Evolutionary conservation across 2,329 filamentous ascomycete genomes (phyloP).

Genomic region (Dryadomyces quercus-mongolicae): DNA sequence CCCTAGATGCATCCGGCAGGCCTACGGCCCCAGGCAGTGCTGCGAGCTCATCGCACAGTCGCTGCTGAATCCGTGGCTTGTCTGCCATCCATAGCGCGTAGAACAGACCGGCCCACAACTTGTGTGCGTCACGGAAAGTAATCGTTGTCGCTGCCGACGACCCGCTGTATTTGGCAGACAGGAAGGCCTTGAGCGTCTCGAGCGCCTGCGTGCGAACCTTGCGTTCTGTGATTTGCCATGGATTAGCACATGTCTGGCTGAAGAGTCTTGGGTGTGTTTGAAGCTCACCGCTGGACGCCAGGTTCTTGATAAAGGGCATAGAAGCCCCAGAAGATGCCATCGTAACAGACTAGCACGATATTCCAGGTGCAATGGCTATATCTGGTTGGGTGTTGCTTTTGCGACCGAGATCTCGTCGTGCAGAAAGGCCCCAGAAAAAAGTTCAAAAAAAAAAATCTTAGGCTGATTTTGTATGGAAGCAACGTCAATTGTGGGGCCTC

Average conservation of each 20-base stretch:
- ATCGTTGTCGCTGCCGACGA: constrained; percentile 36
- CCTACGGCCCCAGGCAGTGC: constrained; percentile 30
- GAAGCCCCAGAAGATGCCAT: constrained; percentile 18
- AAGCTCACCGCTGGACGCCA: constrained; percentile 67
- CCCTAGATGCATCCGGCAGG: constrained; percentile 37
- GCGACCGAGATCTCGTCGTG: neutral
- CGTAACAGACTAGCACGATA: neutral
- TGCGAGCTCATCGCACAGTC: constrained; percentile 66
- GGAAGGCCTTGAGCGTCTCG: constrained; percentile 63
- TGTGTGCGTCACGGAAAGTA: constrained; percentile 59
- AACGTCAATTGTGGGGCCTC: too few species aligned
- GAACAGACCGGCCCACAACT: constrained; percentile 92
- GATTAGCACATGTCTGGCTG: too few species aligned
- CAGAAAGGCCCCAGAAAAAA: neutral
- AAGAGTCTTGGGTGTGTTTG: neutral
- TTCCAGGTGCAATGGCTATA: neutral
- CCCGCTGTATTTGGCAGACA: constrained; percentile 39
- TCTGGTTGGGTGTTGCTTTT: neutral
- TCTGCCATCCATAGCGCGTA: constrained; percentile 93
- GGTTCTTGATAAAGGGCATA: constrained; percentile 69
- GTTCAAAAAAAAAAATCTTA: neutral
- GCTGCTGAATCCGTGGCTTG: constrained; percentile 76
- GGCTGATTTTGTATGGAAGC: too few species aligned
- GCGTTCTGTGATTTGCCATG: constrained; percentile 44
- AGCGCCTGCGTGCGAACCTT: constrained; percentile 68